Base-by-base conservation (phyloP, 257 asterid species). In the Solanum raphanifolium region DNA sequence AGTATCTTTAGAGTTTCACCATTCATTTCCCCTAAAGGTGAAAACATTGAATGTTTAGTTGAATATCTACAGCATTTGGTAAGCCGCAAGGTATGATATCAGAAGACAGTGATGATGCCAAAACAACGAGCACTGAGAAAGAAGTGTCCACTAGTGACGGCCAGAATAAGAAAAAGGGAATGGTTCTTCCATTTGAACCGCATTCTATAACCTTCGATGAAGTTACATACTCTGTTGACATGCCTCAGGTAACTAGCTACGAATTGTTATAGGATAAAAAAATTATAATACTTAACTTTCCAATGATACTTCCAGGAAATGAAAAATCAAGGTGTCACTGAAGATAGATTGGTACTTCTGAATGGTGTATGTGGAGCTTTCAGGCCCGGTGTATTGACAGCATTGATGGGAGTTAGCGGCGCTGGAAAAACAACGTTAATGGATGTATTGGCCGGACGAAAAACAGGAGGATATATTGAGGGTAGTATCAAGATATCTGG, bases 111-210 rank as follows among this genome's bases (percentile, higher is more conserved):
- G 71, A 71, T 62, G 87, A 68, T 84, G 55, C 84, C 25, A 41
- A 78, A 41, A 78, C n/a, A 25, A 41, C 25, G 21, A 25, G 4
- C 84, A 41, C 5, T 78, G 62, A 41, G 15, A 41, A 78, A 41
- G 84, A 60, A 27, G 10, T 18, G 23, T 62, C 55, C 60, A 84
- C 38, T 38, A 41, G 39, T 65, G 36, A 25, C 9, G 79, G 38
- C 23, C 21, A 89, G 36, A 87, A 41, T 18, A 79, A 60, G 46
- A 90, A 78, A 83, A 86, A 79, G 83, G 94, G 94, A 85, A 91
- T 94, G 89, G 75, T 90, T 88, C 92, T 93, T 81, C 94, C 96
- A 36, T 93, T 93, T 76, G 90, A 91, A 84, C 95, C 95, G 3
- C 94, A 91, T 88, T 91, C 90, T 86, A 89, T 94, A 29, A 90